Percentiles rank a stretch among this genome's conserved stretches.
phyloP scores from a whole-genome alignment of 2,329 filamentous ascomycete species.

The Alternaria metachromatica region DNA sequence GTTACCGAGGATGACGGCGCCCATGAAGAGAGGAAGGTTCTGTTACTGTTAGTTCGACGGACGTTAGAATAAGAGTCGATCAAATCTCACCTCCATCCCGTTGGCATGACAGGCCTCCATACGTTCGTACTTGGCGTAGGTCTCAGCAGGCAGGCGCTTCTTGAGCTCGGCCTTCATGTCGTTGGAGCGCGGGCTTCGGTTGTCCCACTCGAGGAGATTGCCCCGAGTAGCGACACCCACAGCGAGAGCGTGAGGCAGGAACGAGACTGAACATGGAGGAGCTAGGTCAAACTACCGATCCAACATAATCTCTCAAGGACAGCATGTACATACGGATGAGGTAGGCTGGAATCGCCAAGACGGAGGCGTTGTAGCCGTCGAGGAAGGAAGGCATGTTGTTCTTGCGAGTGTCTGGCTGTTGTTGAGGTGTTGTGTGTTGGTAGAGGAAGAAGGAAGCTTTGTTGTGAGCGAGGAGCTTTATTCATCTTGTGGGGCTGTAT shows the following conservation, averaged over 20 bases:
- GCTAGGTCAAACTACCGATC: background rate
- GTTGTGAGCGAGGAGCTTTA: background rate
- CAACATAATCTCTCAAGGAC: background rate
- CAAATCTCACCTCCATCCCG: conserved; percentile 46
- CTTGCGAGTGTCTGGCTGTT: background rate
- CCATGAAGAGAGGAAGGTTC: conserved; percentile 55
- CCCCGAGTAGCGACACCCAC: conserved; percentile 47
- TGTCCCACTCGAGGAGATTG: conserved; percentile 49
- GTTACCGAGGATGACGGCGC: conserved; percentile 53
- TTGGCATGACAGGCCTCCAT: conserved; percentile 55
- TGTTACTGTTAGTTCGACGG: background rate
- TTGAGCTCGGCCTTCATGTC: conserved; percentile 46
- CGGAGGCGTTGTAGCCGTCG: conserved; percentile 46
- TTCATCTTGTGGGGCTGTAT: background rate
- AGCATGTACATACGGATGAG: conserved; percentile 33
- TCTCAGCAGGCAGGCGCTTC: conserved; percentile 45
- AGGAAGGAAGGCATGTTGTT: conserved; percentile 25
- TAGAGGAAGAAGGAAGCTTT: background rate
- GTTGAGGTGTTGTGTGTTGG: background rate
- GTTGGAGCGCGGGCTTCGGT: conserved; percentile 51
- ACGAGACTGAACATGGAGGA: conserved; percentile 33
- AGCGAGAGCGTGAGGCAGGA: conserved; percentile 52
- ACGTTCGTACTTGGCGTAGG: conserved; percentile 54
- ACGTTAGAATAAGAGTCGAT: background rate
- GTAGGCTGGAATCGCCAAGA: conserved; percentile 55